Conservation (phyloP, 1,284 basidiomycete species). For the Entoloma clypeatum region DNA sequence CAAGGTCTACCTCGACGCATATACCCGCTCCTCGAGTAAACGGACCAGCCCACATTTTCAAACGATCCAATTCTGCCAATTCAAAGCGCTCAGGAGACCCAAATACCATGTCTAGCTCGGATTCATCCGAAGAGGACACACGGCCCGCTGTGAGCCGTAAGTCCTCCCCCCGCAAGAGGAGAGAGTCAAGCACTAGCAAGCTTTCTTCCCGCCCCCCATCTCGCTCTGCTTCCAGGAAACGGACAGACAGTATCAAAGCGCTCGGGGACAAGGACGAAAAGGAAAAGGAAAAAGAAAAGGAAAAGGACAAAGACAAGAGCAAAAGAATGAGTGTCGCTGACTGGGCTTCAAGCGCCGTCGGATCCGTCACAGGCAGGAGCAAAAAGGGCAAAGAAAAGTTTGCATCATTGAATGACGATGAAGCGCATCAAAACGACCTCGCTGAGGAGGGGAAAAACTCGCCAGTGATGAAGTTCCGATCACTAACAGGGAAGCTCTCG, state of each 20-base stretch:
- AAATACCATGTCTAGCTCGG: slow-evolving; percentile 31
- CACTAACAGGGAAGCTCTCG: slow-evolving; percentile 33
- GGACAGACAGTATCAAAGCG: slow-evolving; percentile 51
- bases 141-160: slow-evolving; percentile 24
- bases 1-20: slow-evolving; percentile 15
- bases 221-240: slow-evolving; percentile 52
- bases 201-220: slow-evolving; percentile 51
- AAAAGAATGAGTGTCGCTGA: slow-evolving; percentile 50
- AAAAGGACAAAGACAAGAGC: slow-evolving; percentile 34
- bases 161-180: slow-evolving; percentile 35
- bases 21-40: slow-evolving; percentile 12
- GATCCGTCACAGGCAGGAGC: slow-evolving; percentile 51
- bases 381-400: slow-evolving; percentile 68
- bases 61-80: slow-evolving; percentile 14
- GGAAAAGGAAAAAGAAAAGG: slow-evolving; percentile 34
- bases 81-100: slow-evolving; percentile 10
- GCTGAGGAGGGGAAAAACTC: slow-evolving; percentile 27
- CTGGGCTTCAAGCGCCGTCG: slow-evolving; percentile 63
- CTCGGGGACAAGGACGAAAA: slow-evolving; percentile 32
- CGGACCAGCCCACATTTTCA: slow-evolving; percentile 17
- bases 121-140: slow-evolving; percentile 30
- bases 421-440: slow-evolving; percentile 24
- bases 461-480: slow-evolving; percentile 26
- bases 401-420: slow-evolving; percentile 48
- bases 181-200: slow-evolving; percentile 39